Base-by-base conservation (phyloP, 2,329 filamentous ascomycete species). In the Fusarium fracticaudum region DNA sequence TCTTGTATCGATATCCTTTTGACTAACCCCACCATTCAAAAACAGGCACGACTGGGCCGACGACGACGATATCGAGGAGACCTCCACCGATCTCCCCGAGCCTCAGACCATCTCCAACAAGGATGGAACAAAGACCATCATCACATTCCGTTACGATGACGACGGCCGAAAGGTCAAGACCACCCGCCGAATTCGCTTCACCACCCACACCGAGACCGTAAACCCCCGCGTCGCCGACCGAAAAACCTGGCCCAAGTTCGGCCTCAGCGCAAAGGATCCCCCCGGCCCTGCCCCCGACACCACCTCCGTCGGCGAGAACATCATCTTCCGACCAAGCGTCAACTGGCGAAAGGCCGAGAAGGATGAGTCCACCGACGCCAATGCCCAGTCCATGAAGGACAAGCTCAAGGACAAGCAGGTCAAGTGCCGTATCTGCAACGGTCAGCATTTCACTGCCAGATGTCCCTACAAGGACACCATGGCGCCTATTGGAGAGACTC, bases 381-480 rank as follows among this genome's bases (percentile, higher is more conserved):
- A 94, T 84, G 91, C 92, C 79, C 91, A 93, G 85, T 88, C 88
- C 79, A 90, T 93, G 86, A 93, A 93, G 86, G 90, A 92, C 82
- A 92, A 94, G 87, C 89, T 98, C 81, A 97, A 96, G 91, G 95
- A 98, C 87, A 98, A 98, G 91, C 97, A 98, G 88, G 97, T 99
- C 89, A 98, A 98, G 90, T 99, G 96, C 86, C 93, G 96, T 89
- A 98, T 99, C 83, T 99, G 96, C 87, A 94, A 92, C 83, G 96
- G 96, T 82, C 96, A 99, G 88, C 96, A 99, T 91, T 99, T 98
- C 89, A 99, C 96, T 47, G 96, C 96, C 77, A 93, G 96, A 84
- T 99, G 96, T 91, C 96, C 96, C 41, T 99, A 98, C 92, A 99
- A 98, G 89, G 96, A 98, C 84, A 99, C 96, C 79, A 98, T 99